Conservation (phyloP, 495 filamentous ascomycete genomes). For the Glonium stellatum region DNA sequence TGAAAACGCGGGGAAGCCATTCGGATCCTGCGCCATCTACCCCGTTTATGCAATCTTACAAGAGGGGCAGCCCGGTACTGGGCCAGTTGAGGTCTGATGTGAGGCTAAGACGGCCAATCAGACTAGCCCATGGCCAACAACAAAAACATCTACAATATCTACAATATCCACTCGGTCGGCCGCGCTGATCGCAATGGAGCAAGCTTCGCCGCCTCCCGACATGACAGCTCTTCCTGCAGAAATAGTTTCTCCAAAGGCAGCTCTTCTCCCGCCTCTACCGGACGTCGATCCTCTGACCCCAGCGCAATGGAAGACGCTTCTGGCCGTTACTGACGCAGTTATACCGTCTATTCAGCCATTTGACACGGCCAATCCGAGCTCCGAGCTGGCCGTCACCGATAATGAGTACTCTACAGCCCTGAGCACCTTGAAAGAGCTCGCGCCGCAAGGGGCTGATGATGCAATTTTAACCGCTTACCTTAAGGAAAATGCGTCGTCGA, state of each 20-base stretch:
- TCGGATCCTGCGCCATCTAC: too few relatives aligned
- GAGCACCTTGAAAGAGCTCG: constrained; percentile 14
- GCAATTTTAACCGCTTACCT: constrained; percentile 24
- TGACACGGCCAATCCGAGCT: constrained; percentile 16
- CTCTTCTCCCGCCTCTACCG: constrained; percentile 29
- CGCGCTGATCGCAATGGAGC: neutral
- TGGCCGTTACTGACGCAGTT: constrained; percentile 34
- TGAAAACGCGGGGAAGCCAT: too few relatives aligned
- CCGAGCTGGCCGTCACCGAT: constrained; percentile 24
- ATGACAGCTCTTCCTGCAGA: constrained; percentile 15
- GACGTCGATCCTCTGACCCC: constrained; percentile 29
- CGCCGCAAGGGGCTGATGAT: constrained; percentile 14
- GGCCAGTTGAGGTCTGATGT: too few relatives aligned
- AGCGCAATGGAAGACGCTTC: constrained; percentile 34
- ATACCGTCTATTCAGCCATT: constrained; percentile 30
- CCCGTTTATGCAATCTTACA: too few relatives aligned
- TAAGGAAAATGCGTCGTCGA: constrained; percentile 26
- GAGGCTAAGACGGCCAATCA: too few relatives aligned
- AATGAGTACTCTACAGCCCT: constrained; percentile 26
- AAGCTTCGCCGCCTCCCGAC: neutral
- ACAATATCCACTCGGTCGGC: neutral
- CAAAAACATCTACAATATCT: neutral
- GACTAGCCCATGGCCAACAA: too few relatives aligned
- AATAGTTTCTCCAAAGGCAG: constrained; percentile 21
- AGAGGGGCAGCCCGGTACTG: too few relatives aligned